Evolutionary conservation across 2,329 filamentous ascomycete species (phyloP), one percentile per base, ranked within the genome.

Genomic region (Endoconidiophora laricicola): DNA sequence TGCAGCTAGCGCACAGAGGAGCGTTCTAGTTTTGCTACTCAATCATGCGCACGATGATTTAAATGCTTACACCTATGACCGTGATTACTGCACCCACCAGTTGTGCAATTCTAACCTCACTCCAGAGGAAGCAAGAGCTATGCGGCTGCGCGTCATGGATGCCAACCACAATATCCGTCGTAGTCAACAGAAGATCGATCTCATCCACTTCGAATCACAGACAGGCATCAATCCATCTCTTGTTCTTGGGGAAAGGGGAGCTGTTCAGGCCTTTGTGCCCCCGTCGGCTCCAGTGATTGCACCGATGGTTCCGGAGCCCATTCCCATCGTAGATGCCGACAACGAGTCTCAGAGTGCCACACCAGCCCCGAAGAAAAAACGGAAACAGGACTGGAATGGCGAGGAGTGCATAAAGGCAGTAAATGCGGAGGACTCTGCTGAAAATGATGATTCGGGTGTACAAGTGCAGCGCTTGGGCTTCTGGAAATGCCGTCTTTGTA

Each of bases 401-500:
- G 52, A 46, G 10, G 49, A 52, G 10, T 38, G 23, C 37, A 29
- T 18, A 12, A 44, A 55, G 36, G 50, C 55, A n/a, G 51, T 18
- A 7, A 44, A 55, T 29, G 50, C 55, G 14, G 51, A 56, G 37
- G 48, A 49, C 18, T 52, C 46, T 5, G 54, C 45, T 24, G 44
- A 54, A 4, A 52, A 54, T 40, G 46, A 42, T 37, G 47, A 47
- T 49, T 38, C 36, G 6, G 47, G 22, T 45, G 59, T 52, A 18
- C 57, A 57, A 1, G 56, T 66, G 7, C 64, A 66, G 55, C 66
- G 68, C 2, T 60, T 69, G n/a, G 68, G 68, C 16, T 66, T 63
- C 56, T 70, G 68, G 68, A 66, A 65, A 54, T 71, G 68, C 54
- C 65, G 64, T 0, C 61, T 71, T 1, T 71, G 68, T 57, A 61